Base-by-base conservation (phyloP, 257 asterid genomes). In the Capsicum pubescens region DNA sequence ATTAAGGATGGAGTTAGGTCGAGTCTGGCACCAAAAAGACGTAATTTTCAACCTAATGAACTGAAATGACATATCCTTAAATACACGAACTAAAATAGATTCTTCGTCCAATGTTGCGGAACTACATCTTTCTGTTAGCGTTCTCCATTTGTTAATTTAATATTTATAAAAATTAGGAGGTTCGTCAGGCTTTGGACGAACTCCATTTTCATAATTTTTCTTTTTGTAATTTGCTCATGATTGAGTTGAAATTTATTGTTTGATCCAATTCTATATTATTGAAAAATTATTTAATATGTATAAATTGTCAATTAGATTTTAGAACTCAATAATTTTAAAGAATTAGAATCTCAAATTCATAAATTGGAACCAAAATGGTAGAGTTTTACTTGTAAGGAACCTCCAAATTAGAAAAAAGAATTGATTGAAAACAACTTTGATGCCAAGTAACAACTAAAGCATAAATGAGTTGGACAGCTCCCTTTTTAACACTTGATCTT, bases 381-480 rank as follows among this genome's bases (percentile, higher is more conserved):
- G 50, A 74, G 52, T 16, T 54, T 9, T 11, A 52, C 14, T 50
- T 26, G 13, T 8, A 76, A 76, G 81, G 54, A 16, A 78, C 84
- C 91, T 79, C 55, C 74, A 52, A 87, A 85, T 84, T 32, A 50
- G 44, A 76, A 76, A 76, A 64, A 32, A 12, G 54, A 52, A 13
- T 72, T 72, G 86, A 85, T 86, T 81, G 74, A 84, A 83, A 57
- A 83, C 83, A 68, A 87, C 91, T 87, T 89, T n/a, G 71, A 84
- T 86, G 88, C 54, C 54, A 90, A 89, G 91, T 70, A 81, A 85
- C 66, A 78, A 57, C 63, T 48, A 56, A 84, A 83, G 42, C 80
- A 58, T 64, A 58, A 39, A 39, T 82, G 87, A 83, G 92, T 35
- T 87, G 90, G 90, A 79, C 79, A 83, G 81, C 80, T 46, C 19